Evolutionary conservation across 805 yeast species (phyloP), one percentile per base, ranked within the genome.

Genomic region (Yarrowia keelungensis): DNA sequence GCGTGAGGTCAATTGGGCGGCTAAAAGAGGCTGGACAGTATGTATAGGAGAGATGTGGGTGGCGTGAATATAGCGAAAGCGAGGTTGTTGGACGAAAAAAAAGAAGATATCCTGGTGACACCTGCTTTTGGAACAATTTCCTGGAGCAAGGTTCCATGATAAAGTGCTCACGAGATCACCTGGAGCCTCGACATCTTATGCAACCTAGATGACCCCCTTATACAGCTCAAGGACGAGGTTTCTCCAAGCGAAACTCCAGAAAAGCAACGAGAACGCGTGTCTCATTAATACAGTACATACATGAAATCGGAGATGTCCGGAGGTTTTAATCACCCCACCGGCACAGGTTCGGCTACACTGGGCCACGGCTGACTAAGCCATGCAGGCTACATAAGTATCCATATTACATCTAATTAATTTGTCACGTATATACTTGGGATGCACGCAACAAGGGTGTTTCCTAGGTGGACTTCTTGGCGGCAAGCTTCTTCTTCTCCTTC

Each of bases 401-500:
- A 36, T 36, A 38, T 11, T 12, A 51, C 35, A 36, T 51, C 58
- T 51, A 53, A 53, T 53, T 53, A 53, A 38, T 39, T 8, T 19
- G 59, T 53, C 59, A 53, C 59, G 59, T 53, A 53, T 53, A 53
- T 39, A 53, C 59, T 39, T 14, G 45, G 45, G 45, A 19, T 39
- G 45, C 59, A 38, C 59, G 43, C 59, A 53, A 38, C 64, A 56
- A 56, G 39, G 49, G 64, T 56, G 38, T 43, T 11, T 56, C 64
- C 64, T 56, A 56, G 64, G 65, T 59, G 51, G 65, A 59, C 65
- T 59, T 59, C 65, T 59, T 59, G 65, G 65, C 65, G 16, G 65
- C 65, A 10, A 50, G 43, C 84, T 86, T 87, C 79, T 79, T 79
- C 76, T 82, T 81, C 71, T 83, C 85, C 79, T 85, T 85, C 74